Base-by-base conservation (phyloP, 495 filamentous ascomycete genomes). In the Tuber microsphaerosporum region DNA sequence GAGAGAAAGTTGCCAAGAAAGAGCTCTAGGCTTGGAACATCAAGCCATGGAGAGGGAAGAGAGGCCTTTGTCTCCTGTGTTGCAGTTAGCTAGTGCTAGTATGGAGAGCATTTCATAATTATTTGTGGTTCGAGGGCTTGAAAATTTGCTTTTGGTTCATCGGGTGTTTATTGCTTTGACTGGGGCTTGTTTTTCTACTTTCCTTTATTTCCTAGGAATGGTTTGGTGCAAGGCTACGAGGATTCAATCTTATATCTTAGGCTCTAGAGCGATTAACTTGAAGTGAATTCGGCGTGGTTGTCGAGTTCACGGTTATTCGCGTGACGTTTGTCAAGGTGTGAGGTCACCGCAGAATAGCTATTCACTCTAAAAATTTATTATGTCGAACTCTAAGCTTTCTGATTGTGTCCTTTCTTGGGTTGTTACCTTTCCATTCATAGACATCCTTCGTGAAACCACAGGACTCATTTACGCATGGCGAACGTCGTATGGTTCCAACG, bases 1-100 rank as follows among this genome's bases (percentile, higher is more conserved):
- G 56, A 65, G 81, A 79, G 42, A 45, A 5, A 17, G 79, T 73
- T 7, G 80, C 81, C 31, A 84, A 78, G 79, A 85, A 85, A 73
- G 84, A 85, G 44, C 77, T 82, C 75, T 85, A 83, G 75, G 77
- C 76, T n/a, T 4, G 56, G 56, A 31, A 31, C 12, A 31, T 65
- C 26, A 65, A 2, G 26, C 26, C 17, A 65, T 65, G 56, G 26
- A 31, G n/a, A 31, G 26, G 26, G 9, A 65, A 2, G 10, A 65
- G n/a, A 26, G 56, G 3, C 26, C 56, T 31, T 65, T 34, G 17
- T 65, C 51, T 26, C 56, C 26, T 34, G 2, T 65, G 26, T 65
- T 34, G 26, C 56, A 8, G 31, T 34, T 65, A 34, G 56, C 26
- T 65, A 65, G 56, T 26, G 12, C 16, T 65, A 17, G 56, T 65